Conservation (phyloP, 768 basidiomycete species). For the Floccularia luteovirens region DNA sequence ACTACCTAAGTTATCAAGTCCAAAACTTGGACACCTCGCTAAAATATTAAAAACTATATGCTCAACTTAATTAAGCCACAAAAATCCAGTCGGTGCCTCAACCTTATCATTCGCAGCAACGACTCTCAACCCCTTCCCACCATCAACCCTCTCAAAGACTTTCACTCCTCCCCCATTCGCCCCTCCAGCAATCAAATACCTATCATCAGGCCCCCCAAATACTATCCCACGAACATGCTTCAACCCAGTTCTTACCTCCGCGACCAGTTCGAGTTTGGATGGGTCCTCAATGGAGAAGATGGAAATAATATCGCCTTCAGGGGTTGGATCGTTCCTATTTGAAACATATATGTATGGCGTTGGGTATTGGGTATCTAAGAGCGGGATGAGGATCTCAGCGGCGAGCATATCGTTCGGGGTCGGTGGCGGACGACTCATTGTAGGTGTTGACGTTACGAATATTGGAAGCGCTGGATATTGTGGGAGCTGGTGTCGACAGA, state of each 20-base stretch:
- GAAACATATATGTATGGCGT: constrained; percentile 61
- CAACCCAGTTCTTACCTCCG: constrained; percentile 62
- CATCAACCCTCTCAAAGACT: constrained; percentile 58
- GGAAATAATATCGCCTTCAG: constrained; percentile 66
- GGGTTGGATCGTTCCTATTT: constrained; percentile 66
- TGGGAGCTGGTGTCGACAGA: constrained; percentile 49
- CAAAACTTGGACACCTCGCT: no score
- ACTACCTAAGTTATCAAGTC: no score
- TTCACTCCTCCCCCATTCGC: constrained; percentile 58
- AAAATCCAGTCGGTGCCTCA: constrained; percentile 45
- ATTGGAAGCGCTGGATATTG: constrained; percentile 30
- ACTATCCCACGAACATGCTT: constrained; percentile 63
- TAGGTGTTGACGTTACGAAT: constrained; percentile 36
- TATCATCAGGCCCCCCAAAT: constrained; percentile 55
- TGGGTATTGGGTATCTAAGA: constrained; percentile 42
- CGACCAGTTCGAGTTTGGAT: constrained; percentile 39
- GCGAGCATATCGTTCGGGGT: constrained; percentile 47
- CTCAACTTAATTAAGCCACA: constrained; percentile 31
- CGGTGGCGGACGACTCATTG: constrained; percentile 38
- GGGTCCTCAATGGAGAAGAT: constrained; percentile 51
- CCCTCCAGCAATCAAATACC: constrained; percentile 62
- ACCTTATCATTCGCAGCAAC: constrained; percentile 38
- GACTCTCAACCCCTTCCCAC: constrained; percentile 46
- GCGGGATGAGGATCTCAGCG: constrained; percentile 61
- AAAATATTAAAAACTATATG: no score